Evolutionary conservation across 2,329 filamentous ascomycete species (phyloP).

Genomic region (Shiraia bambusicola): DNA sequence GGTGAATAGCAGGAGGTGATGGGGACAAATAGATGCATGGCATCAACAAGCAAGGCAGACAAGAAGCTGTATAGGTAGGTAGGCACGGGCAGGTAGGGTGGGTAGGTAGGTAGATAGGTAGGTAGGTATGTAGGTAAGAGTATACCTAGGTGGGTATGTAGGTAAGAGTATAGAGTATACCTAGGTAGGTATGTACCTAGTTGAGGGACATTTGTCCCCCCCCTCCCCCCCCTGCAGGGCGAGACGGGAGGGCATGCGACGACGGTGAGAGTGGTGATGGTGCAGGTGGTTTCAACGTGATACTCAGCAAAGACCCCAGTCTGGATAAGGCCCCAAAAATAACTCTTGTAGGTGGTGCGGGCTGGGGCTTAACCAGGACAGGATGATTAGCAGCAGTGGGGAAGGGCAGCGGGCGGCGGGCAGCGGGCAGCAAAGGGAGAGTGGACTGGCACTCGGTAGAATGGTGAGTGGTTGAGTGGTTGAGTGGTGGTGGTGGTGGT

Average conservation of each 20-base stretch:
- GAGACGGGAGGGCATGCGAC: slow-evolving; percentile 10
- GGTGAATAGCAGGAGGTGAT: no score
- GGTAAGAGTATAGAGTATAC: slow-evolving; percentile 16
- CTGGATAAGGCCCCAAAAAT: slow-evolving; percentile 35
- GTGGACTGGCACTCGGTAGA: no score
- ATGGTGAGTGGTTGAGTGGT: no score
- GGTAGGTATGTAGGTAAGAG: not conserved
- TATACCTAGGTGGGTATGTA: slow-evolving; percentile 9
- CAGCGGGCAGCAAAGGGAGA: no score
- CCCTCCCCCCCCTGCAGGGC: slow-evolving; percentile 10
- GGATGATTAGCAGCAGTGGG: slow-evolving; percentile 4
- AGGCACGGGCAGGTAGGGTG: no score
- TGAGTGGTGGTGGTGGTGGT: not conserved
- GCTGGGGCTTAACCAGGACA: slow-evolving; percentile 7
- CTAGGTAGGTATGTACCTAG: slow-evolving; percentile 16
- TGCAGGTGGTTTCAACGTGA: slow-evolving; percentile 9
- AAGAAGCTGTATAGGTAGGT: no score
- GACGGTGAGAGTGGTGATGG: slow-evolving; percentile 13
- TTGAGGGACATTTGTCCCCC: slow-evolving; percentile 10
- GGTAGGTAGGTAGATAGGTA: no score
- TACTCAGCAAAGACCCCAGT: slow-evolving; percentile 10
- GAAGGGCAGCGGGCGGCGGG: no score
- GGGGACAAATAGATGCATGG: no score
- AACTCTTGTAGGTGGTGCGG: slow-evolving; percentile 20
- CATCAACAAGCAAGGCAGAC: no score